A percentile compares a stretch with the other conserved stretches of the same genome.
phyloP scores from a whole-genome alignment of 495 filamentous ascomycete genomes.

The Daldinia loculata region DNA sequence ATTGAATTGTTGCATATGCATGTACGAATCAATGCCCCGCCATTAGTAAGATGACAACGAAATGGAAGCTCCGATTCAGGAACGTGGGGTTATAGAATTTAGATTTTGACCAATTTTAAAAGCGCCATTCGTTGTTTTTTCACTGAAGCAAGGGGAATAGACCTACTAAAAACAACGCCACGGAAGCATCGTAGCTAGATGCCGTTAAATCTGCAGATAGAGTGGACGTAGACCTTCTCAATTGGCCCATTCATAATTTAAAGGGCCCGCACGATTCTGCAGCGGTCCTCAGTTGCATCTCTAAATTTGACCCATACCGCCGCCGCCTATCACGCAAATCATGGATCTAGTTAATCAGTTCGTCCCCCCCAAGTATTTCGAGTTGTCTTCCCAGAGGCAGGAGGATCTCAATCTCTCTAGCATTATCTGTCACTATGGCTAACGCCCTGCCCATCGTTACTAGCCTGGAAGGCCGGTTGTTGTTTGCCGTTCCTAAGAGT shows the following conservation, averaged over 20 bases:
- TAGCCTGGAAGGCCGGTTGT: conserved; percentile 89
- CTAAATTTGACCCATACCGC: not conserved
- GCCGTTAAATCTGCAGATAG: not conserved
- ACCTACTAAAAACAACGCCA: conserved; percentile 5
- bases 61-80: conserved; percentile 54
- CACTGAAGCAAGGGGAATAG: conserved; percentile 19
- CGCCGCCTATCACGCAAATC: conserved; percentile 13
- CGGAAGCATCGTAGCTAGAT: not conserved
- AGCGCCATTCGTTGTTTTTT: conserved; percentile 31
- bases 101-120: conserved; percentile 37
- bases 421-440: conserved; percentile 38
- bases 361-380: conserved; percentile 50
- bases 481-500: conserved; percentile 98
- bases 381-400: conserved; percentile 11
- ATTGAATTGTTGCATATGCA: conserved; percentile 6
- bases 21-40: not conserved
- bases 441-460: conserved; percentile 47
- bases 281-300: not conserved
- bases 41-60: conserved; percentile 25
- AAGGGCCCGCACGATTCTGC: conserved; percentile 3
- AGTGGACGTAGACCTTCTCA: conserved; percentile 3
- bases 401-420: conserved; percentile 10
- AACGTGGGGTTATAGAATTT: conserved; percentile 51
- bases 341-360: conserved; percentile 91
- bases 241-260: conserved; percentile 23